Evolutionary conservation across 2,329 filamentous ascomycete genomes (phyloP), one percentile per base, ranked within the genome.

Genomic region (Ilyonectria robusta): DNA sequence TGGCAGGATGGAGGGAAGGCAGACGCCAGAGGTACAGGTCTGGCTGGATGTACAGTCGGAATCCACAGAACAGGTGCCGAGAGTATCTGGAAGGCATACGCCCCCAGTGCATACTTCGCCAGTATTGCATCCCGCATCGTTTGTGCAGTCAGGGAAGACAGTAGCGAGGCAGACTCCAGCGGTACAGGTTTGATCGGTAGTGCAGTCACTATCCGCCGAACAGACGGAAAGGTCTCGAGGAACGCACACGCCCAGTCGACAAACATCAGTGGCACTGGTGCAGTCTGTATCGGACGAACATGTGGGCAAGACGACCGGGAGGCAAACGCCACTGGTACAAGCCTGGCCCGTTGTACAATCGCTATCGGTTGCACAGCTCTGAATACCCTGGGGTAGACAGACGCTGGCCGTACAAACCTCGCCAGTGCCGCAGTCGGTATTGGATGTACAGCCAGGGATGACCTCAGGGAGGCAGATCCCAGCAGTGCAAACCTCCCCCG

Each of bases 171-270:
- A 65, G 1, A 65, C 8, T 15, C 62, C 62, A 9, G 56, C 56
- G 15, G 48, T 55, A 19, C 62, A 65, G 10, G 56, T 40, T n/a
- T 65, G 48, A 15, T 23, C 42, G 6, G 42, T 33, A 5, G 42
- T 48, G 13, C 48, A 54, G 6, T 55, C 40, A 2, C 21, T 35
- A 11, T 59, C 46, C 10, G 3, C n/a, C 17, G n/a, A 23, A 5
- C 62, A 65, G 6, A 31, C 15, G 4, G 47, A 8, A 13, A 50
- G 17, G 15, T 10, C 21, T 2, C 50, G 15, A 15, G 62, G 56
- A 0, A 65, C n/a, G 40, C 62, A 65, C 2, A 65, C 62, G 3
- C 62, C 62, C 2, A 65, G 40, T n/a, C 62, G 44, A 6, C 62
- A 65, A 3, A 59, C 55, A 5, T 46, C 19, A 10, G 19, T 23